Base-by-base conservation (phyloP, 2,329 filamentous ascomycete genomes). In the Lecanicillium sp. region DNA sequence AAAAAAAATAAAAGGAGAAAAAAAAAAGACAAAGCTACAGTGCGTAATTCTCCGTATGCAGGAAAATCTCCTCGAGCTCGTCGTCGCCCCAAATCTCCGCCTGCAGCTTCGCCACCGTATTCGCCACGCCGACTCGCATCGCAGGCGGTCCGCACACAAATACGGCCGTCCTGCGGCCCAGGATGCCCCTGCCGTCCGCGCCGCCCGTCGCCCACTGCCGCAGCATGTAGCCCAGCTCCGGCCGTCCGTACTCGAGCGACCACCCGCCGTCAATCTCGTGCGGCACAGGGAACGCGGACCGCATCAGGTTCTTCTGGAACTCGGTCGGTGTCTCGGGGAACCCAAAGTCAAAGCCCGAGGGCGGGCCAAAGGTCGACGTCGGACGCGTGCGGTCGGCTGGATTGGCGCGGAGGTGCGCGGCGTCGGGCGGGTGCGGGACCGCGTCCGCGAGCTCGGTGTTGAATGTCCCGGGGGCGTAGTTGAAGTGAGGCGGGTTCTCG, bases 21-120 rank as follows among this genome's bases (percentile, higher is more conserved):
- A 33, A 11, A 21, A 8, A 11, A 33, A 44, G 24, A 19, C n/a
- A 29, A 37, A 9, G 40, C 75, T 66, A 95, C 53, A 95, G 73
- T 44, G 90, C 87, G 70, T 95, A 96, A 65, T 96, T 96, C 73
- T 97, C 91, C 3, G 90, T 87, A 70, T 96, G 91, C 64, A 96
- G 67, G 64, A 90, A 96, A 47, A 97, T 86, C 75, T 96, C 91
- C 62, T 96, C 90, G 39, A 86, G 78, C 57, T 78, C 77, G 27
- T 83, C 79, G 57, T 89, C 84, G 5, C 78, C 82, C 85, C 88
- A 90, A 42, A 97, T 90, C 65, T 84, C 81, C 21, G 79, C 79
- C 73, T 97, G 91, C 58, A 96, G 69, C 50, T 78, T 72, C 3
- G 91, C 91, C 20, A 95, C 88, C 0, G 87, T 86, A 55, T 81